Evolutionary conservation across 768 basidiomycete species (phyloP).

Genomic region (Agaricus bisporus): DNA sequence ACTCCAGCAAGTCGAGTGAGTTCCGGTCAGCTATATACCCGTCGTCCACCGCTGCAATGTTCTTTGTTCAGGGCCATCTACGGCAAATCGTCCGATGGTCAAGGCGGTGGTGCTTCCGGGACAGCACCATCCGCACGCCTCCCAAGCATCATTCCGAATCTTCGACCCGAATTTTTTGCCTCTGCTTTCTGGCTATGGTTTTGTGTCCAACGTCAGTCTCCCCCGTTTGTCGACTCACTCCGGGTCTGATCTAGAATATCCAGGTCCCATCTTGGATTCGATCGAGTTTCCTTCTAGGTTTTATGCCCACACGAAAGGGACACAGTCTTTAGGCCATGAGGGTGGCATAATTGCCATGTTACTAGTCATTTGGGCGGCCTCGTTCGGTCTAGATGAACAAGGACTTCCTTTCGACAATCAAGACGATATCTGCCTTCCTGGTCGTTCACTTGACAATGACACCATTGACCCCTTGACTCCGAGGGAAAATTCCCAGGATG

Average conservation of each 20-base stretch:
- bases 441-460: conserved; percentile 1
- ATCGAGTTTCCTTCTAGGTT: conserved; percentile 75
- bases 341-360: conserved; percentile 74
- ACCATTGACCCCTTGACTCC: conserved; percentile 13
- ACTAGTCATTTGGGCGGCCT: conserved; percentile 84
- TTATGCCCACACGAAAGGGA: conserved; percentile 56
- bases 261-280: conserved; percentile 85
- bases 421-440: conserved; percentile 8
- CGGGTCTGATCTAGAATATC: conserved; percentile 5
- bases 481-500: conserved; percentile 25
- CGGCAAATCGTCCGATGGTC: conserved; percentile 54
- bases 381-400: conserved; percentile 80
- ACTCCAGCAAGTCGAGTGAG: conserved; percentile 81
- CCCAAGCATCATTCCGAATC: conserved; percentile 58
- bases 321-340: conserved; percentile 58
- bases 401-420: conserved; percentile 47
- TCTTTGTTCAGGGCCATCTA: conserved; percentile 57
- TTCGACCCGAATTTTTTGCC: conserved; percentile 73
- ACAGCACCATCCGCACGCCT: conserved; percentile 32
- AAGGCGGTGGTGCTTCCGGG: conserved; percentile 26
- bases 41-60: conserved; percentile 5
- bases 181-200: conserved; percentile 86
- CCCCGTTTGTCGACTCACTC: not conserved
- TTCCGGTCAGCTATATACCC: conserved; percentile 11
- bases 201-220: conserved; percentile 57